A percentile compares a stretch with the other conserved stretches of the same genome.
These are phyloP conservation scores for Fusarium proliferatum DNA, from an alignment of 2,329 filamentous ascomycete species.

Conservation along the genomic window DNA sequence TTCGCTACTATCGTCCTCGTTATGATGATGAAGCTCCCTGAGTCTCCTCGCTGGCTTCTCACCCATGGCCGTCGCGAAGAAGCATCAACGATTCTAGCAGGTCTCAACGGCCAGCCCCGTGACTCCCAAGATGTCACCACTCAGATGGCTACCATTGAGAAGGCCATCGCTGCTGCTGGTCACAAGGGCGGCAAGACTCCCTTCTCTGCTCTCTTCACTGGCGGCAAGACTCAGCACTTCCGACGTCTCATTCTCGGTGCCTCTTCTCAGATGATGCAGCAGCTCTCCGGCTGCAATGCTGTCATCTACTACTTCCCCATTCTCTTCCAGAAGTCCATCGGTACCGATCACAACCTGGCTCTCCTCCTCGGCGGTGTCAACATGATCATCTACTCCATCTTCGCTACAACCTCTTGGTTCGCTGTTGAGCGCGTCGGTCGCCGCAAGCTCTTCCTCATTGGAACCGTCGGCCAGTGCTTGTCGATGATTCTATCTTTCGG, in stretches of 20 bases:
- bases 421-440: slow-evolving; percentile 60
- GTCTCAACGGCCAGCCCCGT: slow-evolving; percentile 50
- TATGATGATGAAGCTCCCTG: slow-evolving; percentile 57
- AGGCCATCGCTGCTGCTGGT: slow-evolving; percentile 64
- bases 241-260: slow-evolving; percentile 71
- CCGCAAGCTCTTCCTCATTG: slow-evolving; percentile 59
- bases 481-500: slow-evolving; percentile 72
- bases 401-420: slow-evolving; percentile 66
- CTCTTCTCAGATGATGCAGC: slow-evolving; percentile 71
- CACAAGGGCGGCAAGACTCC: slow-evolving; percentile 58
- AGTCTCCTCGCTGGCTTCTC: slow-evolving; percentile 59
- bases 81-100: slow-evolving; percentile 46
- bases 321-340: slow-evolving; percentile 56
- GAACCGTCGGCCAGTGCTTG: slow-evolving; percentile 59
- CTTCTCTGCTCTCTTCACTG: slow-evolving; percentile 66
- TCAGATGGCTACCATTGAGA: slow-evolving; percentile 65
- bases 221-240: slow-evolving; percentile 74
- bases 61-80: slow-evolving; percentile 60
- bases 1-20: slow-evolving; percentile 57
- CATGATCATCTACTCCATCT: slow-evolving; percentile 67
- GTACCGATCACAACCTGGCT: slow-evolving; percentile 54
- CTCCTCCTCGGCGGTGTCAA: slow-evolving; percentile 64
- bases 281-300: slow-evolving; percentile 69
- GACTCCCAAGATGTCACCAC: slow-evolving; percentile 66
- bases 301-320: slow-evolving; percentile 72